Evolutionary conservation across 495 filamentous ascomycete genomes (phyloP), one percentile per base, ranked within the genome.

Genomic region (Lindgomyces ingoldianus): DNA sequence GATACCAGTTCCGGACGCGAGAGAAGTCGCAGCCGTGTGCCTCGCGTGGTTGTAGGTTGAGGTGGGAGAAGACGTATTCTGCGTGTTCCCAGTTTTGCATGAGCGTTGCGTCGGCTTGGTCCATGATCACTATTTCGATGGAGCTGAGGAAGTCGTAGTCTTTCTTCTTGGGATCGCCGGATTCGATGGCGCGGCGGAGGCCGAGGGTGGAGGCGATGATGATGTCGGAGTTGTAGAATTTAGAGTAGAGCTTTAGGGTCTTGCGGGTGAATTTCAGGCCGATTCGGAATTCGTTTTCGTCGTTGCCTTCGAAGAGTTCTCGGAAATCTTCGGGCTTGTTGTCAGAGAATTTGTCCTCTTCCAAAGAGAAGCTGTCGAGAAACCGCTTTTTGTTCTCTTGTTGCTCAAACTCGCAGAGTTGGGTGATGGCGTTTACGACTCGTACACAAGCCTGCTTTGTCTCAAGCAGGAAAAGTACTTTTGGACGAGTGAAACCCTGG

Each of bases 1-100:
- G 82, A 75, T 96, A 97, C 91, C 91, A 97, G 58, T 80, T 83
- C 30, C 95, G 85, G 14, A 97, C 92, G 3, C 95, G 88, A 65
- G 87, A 89, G 75, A 97, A 96, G 78, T 98, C 94, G 70, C 91
- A 96, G 62, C 90, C 91, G 75, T 98, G 94, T 2, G 90, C 84
- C 70, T 96, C 90, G 57, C 85, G 88, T 18, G 93, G 94, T 68
- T 94, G 91, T 45, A 88, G 80, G 75, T 98, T 98, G 48, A 98
- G 85, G 75, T 97, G 91, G 63, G 91, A 85, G 72, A 97, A 90
- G 67, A 96, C 86, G 73, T 86, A 89, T 68, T 91, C 89, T 55
- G 96, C 83, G 76, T 98, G 92, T 69, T 96, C 93, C 94, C 95
- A 98, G 76, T 96, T 96, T 72, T 98, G 94, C 93, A 96, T 97